Percentiles rank a stretch among this genome's conserved stretches.
Conservation (phyloP, 768 basidiomycete species). For the Cystobasidium tubakii region DNA sequence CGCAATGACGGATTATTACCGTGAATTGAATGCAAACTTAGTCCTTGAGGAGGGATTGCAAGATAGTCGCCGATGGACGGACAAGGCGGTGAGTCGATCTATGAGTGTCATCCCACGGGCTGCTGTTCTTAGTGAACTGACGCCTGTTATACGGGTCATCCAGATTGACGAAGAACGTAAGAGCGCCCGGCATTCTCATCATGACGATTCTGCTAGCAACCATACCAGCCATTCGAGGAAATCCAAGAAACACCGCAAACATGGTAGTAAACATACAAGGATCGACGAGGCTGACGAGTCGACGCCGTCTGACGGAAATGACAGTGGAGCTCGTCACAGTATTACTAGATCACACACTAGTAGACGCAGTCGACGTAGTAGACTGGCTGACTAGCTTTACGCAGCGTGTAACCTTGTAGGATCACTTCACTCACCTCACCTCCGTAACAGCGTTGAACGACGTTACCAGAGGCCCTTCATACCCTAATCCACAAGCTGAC, state of each 20-base stretch:
- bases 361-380: not conserved
- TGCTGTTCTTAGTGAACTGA: no score
- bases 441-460: no score
- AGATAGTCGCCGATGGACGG: conserved; percentile 9
- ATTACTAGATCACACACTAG: not conserved
- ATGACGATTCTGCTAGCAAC: not conserved
- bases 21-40: not conserved
- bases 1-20: conserved; percentile 16
- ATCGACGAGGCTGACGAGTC: not conserved
- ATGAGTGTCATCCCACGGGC: not conserved
- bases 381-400: not conserved
- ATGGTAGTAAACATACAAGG: not conserved
- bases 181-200: not conserved
- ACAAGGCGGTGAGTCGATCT: not conserved
- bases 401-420: not conserved
- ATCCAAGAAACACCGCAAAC: conserved; percentile 1
- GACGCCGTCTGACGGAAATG: not conserved
- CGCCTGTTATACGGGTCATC: no score
- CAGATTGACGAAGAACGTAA: not conserved
- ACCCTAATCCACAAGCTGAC: no score
- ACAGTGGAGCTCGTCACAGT: not conserved
- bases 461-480: not conserved
- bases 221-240: not conserved
- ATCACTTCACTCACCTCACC: not conserved
- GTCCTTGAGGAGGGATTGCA: conserved; percentile 1